A percentile compares a stretch with the other conserved stretches of the same genome.
Conservation (phyloP, 495 filamentous ascomycete species). For the Evernia prunastri region DNA sequence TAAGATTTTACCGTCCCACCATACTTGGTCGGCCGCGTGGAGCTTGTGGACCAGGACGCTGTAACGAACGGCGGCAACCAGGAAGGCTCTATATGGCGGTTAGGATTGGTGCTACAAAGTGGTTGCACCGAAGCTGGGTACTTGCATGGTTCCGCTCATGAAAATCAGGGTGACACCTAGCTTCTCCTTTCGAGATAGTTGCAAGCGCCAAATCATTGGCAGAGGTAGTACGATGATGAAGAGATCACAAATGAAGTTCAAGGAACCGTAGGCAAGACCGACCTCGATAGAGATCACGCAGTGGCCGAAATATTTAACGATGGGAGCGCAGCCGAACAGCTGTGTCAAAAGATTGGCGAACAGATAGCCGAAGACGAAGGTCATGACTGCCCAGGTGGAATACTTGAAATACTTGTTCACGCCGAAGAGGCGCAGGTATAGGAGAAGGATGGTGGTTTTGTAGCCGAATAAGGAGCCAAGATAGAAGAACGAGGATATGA, state of each 20-base stretch:
- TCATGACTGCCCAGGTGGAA: conserved; percentile 34
- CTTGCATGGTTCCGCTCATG: conserved; percentile 32
- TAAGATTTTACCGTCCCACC: no score
- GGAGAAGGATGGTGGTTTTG: conserved; percentile 35
- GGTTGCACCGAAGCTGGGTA: conserved; percentile 28
- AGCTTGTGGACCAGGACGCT: no score
- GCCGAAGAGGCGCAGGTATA: conserved; percentile 38
- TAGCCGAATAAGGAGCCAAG: conserved; percentile 35
- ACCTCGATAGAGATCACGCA: conserved; percentile 34
- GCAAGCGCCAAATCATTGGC: conserved; percentile 35
- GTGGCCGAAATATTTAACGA: conserved; percentile 35
- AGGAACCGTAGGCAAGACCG: conserved; percentile 32
- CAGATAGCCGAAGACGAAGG: conserved; percentile 39
- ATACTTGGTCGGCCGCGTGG: no score
- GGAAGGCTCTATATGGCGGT: no score
- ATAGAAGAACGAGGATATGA: conserved; percentile 36
- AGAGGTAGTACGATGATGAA: conserved; percentile 37
- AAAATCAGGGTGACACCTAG: conserved; percentile 41
- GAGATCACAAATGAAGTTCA: conserved; percentile 38
- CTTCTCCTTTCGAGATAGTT: conserved; percentile 35
- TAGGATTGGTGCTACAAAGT: conserved; percentile 26
- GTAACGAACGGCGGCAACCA: no score
- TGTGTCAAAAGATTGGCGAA: conserved; percentile 37
- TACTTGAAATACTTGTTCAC: conserved; percentile 35
- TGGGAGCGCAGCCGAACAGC: conserved; percentile 37